These are phyloP conservation scores for Leptodontidium sp. DNA, from an alignment of 2,329 filamentous ascomycete genomes.

Conservation along the genomic window DNA sequence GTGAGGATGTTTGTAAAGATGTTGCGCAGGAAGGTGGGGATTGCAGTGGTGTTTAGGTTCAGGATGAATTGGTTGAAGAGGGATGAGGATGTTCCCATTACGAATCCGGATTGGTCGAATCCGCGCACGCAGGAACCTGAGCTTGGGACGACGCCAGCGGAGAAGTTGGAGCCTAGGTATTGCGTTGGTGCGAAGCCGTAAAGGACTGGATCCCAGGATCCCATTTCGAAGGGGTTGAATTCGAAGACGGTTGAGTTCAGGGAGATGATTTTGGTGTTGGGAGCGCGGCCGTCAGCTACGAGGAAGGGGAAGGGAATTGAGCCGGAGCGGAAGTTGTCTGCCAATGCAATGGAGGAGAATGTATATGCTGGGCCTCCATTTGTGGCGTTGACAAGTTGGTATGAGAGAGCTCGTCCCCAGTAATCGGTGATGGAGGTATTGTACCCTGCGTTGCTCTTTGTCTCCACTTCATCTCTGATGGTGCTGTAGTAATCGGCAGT, in stretches of 20 bases:
- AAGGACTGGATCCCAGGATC: conserved; percentile 76
- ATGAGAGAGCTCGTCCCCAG: conserved; percentile 87
- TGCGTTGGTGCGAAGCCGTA: conserved; percentile 75
- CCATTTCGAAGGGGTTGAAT: conserved; percentile 82
- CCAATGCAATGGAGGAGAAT: conserved; percentile 78
- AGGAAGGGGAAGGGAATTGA: conserved; percentile 77
- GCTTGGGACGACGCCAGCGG: conserved; percentile 63
- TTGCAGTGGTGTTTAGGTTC: conserved; percentile 61
- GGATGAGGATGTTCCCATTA: conserved; percentile 86
- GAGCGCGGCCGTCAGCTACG: conserved; percentile 72
- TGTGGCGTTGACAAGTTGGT: conserved; percentile 80
- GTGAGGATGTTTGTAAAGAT: conserved; percentile 63
- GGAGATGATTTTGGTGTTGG: conserved; percentile 67
- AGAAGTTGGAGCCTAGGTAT: conserved; percentile 79
- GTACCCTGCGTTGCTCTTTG: conserved; percentile 70
- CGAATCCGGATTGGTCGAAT: conserved; percentile 82
- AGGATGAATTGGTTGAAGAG: conserved; percentile 84
- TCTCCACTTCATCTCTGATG: conserved; percentile 63
- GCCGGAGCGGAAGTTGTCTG: conserved; percentile 67
- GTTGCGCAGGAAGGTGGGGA: conserved; percentile 56
- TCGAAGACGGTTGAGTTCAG: conserved; percentile 80
- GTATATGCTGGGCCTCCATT: conserved; percentile 80
- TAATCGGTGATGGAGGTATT: conserved; percentile 83
- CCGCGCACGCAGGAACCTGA: conserved; percentile 73
- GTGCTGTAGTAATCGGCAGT: conserved; percentile 69